These are phyloP conservation scores for Sugiyamaella valdiviana DNA, from an alignment of 805 yeast species.

Conservation along the genomic window DNA sequence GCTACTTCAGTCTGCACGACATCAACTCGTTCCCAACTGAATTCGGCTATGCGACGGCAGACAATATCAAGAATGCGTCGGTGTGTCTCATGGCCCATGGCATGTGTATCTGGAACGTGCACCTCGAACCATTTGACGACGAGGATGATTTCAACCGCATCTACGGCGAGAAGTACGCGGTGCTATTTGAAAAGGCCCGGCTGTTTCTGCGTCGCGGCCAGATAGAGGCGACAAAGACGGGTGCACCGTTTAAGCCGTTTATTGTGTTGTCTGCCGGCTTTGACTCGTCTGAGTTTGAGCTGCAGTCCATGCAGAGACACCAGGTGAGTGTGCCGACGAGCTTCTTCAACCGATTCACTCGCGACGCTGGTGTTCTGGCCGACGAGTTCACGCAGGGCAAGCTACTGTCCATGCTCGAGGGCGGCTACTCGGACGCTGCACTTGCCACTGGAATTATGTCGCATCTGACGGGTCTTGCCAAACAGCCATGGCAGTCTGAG, in stretches of 20 bases:
- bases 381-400: conserved; percentile 55
- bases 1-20: conserved; percentile 79
- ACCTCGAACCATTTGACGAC: conserved; percentile 56
- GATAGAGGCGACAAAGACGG: conserved; percentile 22
- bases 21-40: conserved; percentile 84
- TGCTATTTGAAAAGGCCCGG: conserved; percentile 58
- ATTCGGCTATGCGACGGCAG: conserved; percentile 65
- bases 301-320: conserved; percentile 80
- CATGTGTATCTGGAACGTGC: conserved; percentile 77
- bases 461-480: conserved; percentile 66
- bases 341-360: conserved; percentile 65
- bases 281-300: conserved; percentile 80
- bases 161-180: conserved; percentile 55
- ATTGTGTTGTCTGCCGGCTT: conserved; percentile 81
- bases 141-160: conserved; percentile 60
- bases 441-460: conserved; percentile 72
- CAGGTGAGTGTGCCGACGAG: conserved; percentile 75
- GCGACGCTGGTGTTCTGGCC: conserved; percentile 65
- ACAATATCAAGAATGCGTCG: conserved; percentile 66
- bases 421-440: conserved; percentile 83
- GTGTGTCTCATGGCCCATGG: conserved; percentile 74
- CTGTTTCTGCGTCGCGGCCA: conserved; percentile 43
- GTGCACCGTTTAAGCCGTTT: conserved; percentile 46
- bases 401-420: conserved; percentile 66
- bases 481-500: conserved; percentile 49